phyloP scores from a whole-genome alignment of 2,329 filamentous ascomycete species.

The Fusarium sp. region DNA sequence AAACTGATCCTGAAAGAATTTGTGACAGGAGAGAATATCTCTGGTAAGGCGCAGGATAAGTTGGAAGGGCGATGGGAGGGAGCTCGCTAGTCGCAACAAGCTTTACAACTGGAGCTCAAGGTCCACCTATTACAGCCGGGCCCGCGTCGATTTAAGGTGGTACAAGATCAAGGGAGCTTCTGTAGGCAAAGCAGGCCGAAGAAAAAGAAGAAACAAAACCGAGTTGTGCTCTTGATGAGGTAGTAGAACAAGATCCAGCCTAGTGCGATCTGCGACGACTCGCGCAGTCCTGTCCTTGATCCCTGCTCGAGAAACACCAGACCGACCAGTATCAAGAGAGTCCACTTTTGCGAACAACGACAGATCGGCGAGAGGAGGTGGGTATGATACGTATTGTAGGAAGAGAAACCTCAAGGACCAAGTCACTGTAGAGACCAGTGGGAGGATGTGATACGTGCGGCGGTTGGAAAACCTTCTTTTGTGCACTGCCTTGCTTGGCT shows the following conservation, averaged over 20 bases:
- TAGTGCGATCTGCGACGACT: conserved; percentile 30
- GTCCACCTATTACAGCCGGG: conserved; percentile 3
- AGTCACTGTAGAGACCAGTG: conserved; percentile 16
- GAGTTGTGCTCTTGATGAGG: conserved; percentile 11
- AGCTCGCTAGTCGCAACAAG: conserved; percentile 19
- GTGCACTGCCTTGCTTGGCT: conserved; percentile 38
- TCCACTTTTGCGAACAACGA: conserved; percentile 30
- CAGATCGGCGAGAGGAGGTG: conserved; percentile 29
- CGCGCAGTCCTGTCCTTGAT: conserved; percentile 22
- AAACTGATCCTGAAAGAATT: not conserved
- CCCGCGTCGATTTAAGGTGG: conserved; percentile 3
- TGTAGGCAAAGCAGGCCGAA: conserved; percentile 4
- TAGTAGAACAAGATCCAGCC: conserved; percentile 22
- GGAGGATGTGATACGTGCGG: conserved; percentile 26
- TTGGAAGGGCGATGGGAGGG: conserved; percentile 4
- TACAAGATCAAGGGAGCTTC: not conserved
- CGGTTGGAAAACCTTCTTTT: conserved; percentile 4
- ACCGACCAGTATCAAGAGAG: conserved; percentile 21
- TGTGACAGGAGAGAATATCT: not conserved
- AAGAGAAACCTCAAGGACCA: not conserved
- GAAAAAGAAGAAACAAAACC: conserved; percentile 1
- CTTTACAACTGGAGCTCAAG: conserved; percentile 4
- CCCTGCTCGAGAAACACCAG: conserved; percentile 31
- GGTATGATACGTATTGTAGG: not conserved
- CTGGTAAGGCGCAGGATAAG: not conserved